Percentiles rank a stretch among this genome's conserved stretches.
Conservation (phyloP, 2,329 filamentous ascomycete genomes). For the Phyllosticta citrichinensis region DNA sequence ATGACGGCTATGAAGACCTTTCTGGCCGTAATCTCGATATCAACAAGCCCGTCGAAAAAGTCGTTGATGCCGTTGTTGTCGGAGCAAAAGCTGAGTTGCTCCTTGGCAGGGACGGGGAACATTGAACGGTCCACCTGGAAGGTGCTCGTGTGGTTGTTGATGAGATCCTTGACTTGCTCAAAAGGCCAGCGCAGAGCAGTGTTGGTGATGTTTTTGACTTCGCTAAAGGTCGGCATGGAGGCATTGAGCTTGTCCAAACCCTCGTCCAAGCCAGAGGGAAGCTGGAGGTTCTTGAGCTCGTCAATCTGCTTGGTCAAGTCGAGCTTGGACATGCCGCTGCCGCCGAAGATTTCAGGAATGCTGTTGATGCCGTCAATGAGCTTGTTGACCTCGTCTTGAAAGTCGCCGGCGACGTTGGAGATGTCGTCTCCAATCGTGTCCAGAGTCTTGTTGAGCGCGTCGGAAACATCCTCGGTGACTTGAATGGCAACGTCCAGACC, state of each 20-base stretch:
- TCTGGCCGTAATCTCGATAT: constrained; percentile 56
- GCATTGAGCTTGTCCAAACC: constrained; percentile 63
- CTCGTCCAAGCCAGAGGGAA: constrained; percentile 58
- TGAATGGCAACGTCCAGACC: constrained; percentile 61
- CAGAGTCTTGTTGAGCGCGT: constrained; percentile 51
- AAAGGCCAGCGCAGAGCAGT: constrained; percentile 70
- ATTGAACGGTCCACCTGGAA: constrained; percentile 69
- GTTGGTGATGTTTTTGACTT: constrained; percentile 75
- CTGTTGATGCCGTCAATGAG: constrained; percentile 28
- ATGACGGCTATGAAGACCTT: constrained; percentile 71
- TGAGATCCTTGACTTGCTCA: constrained; percentile 61
- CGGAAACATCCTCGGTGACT: constrained; percentile 50
- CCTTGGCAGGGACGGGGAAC: constrained; percentile 77
- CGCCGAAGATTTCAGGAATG: constrained; percentile 30
- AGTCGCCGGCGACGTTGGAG: constrained; percentile 41
- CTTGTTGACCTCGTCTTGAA: constrained; percentile 41
- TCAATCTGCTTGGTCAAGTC: constrained; percentile 57
- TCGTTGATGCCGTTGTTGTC: constrained; percentile 69
- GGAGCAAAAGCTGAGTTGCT: constrained; percentile 78
- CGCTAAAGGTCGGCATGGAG: constrained; percentile 70
- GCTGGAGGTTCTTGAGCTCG: constrained; percentile 58
- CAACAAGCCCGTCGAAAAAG: constrained; percentile 68
- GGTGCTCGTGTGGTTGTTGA: constrained; percentile 59
- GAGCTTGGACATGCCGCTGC: constrained; percentile 42
- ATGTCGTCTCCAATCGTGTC: constrained; percentile 48